Base-by-base conservation (phyloP, 2,329 filamentous ascomycete species). In the Penicillium hordei region DNA sequence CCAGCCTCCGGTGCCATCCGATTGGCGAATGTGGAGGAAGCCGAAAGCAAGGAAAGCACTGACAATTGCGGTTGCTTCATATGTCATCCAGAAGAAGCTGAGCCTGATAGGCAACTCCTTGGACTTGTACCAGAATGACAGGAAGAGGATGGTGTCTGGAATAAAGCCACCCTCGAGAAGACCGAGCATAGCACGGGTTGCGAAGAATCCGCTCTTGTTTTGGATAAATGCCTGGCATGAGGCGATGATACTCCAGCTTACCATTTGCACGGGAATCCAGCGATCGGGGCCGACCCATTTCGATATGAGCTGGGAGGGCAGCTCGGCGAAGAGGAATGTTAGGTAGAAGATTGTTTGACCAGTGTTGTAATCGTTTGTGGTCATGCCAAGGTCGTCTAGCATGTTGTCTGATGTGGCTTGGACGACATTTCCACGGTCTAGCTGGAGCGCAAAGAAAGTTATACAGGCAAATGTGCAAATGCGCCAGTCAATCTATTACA, bases 91-190 rank as follows among this genome's bases (percentile, higher is more conserved):
- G 75, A 91, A 91, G 66, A 81, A 84, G 63, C 84, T 84, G 19
- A 92, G 75, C 1, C 89, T 82, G 12, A 83, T 81, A 0, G 89
- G 87, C 0, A 93, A 77, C 69, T 92, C 89, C 52, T 81, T 81
- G 0, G 84, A 84, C 45, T 85, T 91, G 75, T 91, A 93, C 73
- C 88, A 93, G 72, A 92, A 92, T 4, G 84, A 87, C 5, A 91
- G 78, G 72, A 88, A 91, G 0, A 78, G 66, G 15, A 78, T 76
- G 0, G 74, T 76, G 21, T 78, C 76, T 3, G 76, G 75, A 44
- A 78, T 78, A 57, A 84, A 84, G 23, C 83, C 83, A 69, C 83
- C 79, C 51, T 83, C 74, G 2, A 85, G 69, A 5, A 78, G 60
- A n/a, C 80, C 82, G 0, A 84, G 70, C 1, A 81, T 75, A 21